Conservation (phyloP, 768 basidiomycete genomes). For the Macrolepiota fuliginosa region DNA sequence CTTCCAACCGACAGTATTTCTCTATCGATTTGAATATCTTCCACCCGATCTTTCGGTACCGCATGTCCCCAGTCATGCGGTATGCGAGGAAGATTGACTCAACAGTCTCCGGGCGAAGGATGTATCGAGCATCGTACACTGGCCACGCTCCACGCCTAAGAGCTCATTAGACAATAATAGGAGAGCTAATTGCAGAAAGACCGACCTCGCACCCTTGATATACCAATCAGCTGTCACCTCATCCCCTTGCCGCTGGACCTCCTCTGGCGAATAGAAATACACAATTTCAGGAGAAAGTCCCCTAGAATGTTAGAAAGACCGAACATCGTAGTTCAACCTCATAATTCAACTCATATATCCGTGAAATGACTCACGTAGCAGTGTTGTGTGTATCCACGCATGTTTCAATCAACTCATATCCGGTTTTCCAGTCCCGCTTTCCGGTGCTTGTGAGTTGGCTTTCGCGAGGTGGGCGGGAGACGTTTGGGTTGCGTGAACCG, state of each 20-base stretch:
- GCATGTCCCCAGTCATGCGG: conserved; percentile 79
- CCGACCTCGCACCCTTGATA: conserved; percentile 73
- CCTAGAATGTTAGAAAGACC: conserved; percentile 36
- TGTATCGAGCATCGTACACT: conserved; percentile 88
- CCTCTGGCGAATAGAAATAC: conserved; percentile 67
- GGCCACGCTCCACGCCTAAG: conserved; percentile 29
- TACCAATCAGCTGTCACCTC: conserved; percentile 73
- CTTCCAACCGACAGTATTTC: conserved; percentile 70
- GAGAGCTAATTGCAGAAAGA: neutral
- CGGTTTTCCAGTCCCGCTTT: conserved; percentile 80
- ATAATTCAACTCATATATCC: conserved; percentile 19
- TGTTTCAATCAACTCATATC: conserved; percentile 79
- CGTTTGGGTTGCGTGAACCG: conserved; percentile 43
- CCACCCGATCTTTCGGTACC: conserved; percentile 87
- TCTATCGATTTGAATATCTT: conserved; percentile 88
- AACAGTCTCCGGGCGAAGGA: conserved; percentile 91
- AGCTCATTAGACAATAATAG: neutral
- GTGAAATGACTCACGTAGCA: conserved; percentile 57
- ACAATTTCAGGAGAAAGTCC: conserved; percentile 89
- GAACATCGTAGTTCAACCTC: neutral
- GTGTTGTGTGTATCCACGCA: conserved; percentile 86
- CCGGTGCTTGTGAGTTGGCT: conserved; percentile 58
- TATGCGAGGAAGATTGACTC: conserved; percentile 93
- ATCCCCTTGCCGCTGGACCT: conserved; percentile 42
- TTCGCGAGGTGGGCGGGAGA: conserved; percentile 65